Evolutionary conservation across 768 basidiomycete species (phyloP), one percentile per base, ranked within the genome.

Genomic region (Lentinula sp.): DNA sequence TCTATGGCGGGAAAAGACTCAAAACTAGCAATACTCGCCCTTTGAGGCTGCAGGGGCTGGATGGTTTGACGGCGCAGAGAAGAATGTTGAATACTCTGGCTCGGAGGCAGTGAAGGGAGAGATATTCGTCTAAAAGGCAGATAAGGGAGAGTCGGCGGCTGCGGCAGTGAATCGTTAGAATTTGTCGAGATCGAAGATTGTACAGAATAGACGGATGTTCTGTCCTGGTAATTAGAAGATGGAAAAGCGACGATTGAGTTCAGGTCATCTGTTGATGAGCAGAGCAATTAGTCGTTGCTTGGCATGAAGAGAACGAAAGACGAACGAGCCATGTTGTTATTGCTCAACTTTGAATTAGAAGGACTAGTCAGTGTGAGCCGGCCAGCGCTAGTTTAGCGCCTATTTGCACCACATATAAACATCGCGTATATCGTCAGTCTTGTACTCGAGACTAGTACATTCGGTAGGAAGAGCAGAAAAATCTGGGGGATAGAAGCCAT

Each of bases 21-120:
- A 66, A 88, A 85, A 0, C 92, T 91, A 4, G 84, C 79, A 16
- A 90, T 77, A 70, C 89, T 91, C 52, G 81, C 81, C 41, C 57
- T 48, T 16, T 59, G 57, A n/a, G 33, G 54, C 36, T 35, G 53
- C n/a, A n/a, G 33, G 12, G 20, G 57, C 57, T 59, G 57, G 10
- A 88, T 79, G 0, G 90, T 91, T 46, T 86, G 81, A 41, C 89
- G 75, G 63, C 88, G 77, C 10, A 80, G 69, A 8, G 79, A 65
- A 51, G 79, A 80, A 56, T 42, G 23, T 43, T 43, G 55, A 43
- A 56, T 37, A 23, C 23, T n/a, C 13, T 85, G 79, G 60, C 81
- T 70, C 42, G 81, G 76, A 59, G 84, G 79, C 55, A 88, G 71
- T 37, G 84, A 86, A 58, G 85, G 79, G 56, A 88, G 71, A 42